A percentile compares a stretch with the other conserved stretches of the same genome.
Evolutionary conservation across 805 yeast species (phyloP).

Genomic region (Torulaspora indica): DNA sequence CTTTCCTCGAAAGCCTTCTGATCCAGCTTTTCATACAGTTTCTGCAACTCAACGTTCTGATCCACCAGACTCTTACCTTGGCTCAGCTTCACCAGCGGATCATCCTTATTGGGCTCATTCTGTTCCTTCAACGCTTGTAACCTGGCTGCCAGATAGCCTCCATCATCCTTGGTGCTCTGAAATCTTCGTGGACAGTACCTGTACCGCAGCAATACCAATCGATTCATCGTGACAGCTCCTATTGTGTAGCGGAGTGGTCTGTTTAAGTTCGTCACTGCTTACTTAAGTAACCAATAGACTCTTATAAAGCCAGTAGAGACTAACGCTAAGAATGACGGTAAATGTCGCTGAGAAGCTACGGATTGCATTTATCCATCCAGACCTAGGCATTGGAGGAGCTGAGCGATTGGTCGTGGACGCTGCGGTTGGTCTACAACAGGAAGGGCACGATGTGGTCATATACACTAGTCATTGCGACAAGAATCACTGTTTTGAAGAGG

Average conservation of each 20-base stretch:
- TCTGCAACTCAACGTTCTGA: conserved; percentile 22
- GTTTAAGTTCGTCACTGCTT: background rate
- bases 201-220: background rate
- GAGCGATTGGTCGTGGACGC: conserved; percentile 96
- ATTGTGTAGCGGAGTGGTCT: background rate
- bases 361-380: conserved; percentile 91
- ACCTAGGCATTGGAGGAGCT: conserved; percentile 96
- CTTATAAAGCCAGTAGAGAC: background rate
- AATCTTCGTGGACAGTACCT: conserved; percentile 4
- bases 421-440: conserved; percentile 75
- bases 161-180: conserved; percentile 13
- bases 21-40: conserved; percentile 32
- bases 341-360: conserved; percentile 35
- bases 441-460: conserved; percentile 58
- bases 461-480: conserved; percentile 89
- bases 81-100: conserved; percentile 23
- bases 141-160: conserved; percentile 27
- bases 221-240: background rate
- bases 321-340: background rate
- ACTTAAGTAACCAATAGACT: background rate
- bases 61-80: conserved; percentile 22
- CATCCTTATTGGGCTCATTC: conserved; percentile 23
- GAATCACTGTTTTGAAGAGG: conserved; percentile 87
- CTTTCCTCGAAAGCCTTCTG: conserved; percentile 37
- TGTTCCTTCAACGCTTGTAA: conserved; percentile 27